Evolutionary conservation across 2,329 filamentous ascomycete species (phyloP).

Genomic region (Cordyceps farinosa): DNA sequence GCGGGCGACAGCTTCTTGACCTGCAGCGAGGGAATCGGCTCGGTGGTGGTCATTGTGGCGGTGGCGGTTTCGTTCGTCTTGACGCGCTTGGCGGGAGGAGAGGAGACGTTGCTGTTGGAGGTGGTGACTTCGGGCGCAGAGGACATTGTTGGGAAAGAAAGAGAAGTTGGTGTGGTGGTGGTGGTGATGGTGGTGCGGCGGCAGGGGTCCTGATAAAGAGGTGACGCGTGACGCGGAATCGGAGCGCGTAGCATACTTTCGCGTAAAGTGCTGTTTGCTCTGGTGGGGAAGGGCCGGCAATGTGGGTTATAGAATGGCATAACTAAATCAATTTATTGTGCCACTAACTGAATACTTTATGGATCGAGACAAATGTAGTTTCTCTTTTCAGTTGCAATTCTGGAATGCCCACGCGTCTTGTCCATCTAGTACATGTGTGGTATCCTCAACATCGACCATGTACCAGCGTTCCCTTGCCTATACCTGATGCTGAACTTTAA

Average conservation of each 20-base stretch:
- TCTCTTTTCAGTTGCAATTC: too few species aligned
- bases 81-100: slow-evolving; percentile 75
- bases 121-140: slow-evolving; percentile 7
- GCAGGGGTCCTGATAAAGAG: slow-evolving; percentile 2
- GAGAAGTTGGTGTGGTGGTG: not conserved
- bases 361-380: too few species aligned
- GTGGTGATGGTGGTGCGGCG: not conserved
- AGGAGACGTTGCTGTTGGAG: slow-evolving; percentile 46
- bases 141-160: not conserved
- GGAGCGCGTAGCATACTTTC: slow-evolving; percentile 2
- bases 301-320: not conserved
- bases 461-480: too few species aligned
- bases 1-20: slow-evolving; percentile 84
- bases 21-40: slow-evolving; percentile 58
- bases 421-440: too few species aligned
- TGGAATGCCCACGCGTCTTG: too few species aligned
- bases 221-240: slow-evolving; percentile 11
- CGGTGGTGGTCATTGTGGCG: slow-evolving; percentile 31
- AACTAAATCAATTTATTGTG: too few species aligned
- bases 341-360: too few species aligned
- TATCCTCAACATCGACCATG: too few species aligned
- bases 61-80: slow-evolving; percentile 52
- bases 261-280: not conserved
- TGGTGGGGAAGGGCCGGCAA: not conserved
- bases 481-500: too few species aligned